Base-by-base conservation (phyloP, 306 rosid genomes). In the Dalbergia oliveri region DNA sequence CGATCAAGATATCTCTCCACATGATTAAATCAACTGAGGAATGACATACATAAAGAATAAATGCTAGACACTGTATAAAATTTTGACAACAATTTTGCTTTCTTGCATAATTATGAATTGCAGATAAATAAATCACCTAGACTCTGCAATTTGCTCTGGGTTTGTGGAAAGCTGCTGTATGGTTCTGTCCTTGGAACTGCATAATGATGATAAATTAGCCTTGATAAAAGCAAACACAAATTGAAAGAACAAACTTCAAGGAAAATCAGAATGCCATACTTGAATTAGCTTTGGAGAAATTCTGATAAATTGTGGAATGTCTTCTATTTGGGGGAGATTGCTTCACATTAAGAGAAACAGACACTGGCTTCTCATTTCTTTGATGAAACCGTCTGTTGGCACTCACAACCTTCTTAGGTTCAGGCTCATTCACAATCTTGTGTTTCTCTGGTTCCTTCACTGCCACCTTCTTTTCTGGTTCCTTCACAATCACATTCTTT, bases 1-100 rank as follows among this genome's bases (percentile, higher is more conserved):
- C 18, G 98, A 91, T 90, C 91, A 91, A 85, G 72, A 90, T 80
- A 34, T 91, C 97, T 76, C 84, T 93, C 98, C 98, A 93, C 98
- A 91, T 89, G 70, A 90, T 72, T 58, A 93, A 87, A 82, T 90
- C 98, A 79, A 88, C 98, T 93, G 90, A 39, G 62, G 71, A 67
- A 15, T 13, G 23, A 75, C 68, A 67, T 47, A 18, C 18, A 23
- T 10, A 72, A 64, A 73, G 49, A 72, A 35, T 19, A 16, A 69
- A 67, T 51, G 33, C 58, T 8, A 58, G 35, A 73, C 57, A 59
- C 21, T 73, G 34, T 49, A 64, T 16, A n/a, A 63, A 70, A 72
- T 11, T 59, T 14, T 50, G 33, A 13, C 33, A 2, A 4, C 34
- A 54, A 35, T 61, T 37, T 45, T 66, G 31, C 74, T 12, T 58